Evolutionary conservation across 2,329 filamentous ascomycete species (phyloP).

Genomic region (Hypoxylon sp.): DNA sequence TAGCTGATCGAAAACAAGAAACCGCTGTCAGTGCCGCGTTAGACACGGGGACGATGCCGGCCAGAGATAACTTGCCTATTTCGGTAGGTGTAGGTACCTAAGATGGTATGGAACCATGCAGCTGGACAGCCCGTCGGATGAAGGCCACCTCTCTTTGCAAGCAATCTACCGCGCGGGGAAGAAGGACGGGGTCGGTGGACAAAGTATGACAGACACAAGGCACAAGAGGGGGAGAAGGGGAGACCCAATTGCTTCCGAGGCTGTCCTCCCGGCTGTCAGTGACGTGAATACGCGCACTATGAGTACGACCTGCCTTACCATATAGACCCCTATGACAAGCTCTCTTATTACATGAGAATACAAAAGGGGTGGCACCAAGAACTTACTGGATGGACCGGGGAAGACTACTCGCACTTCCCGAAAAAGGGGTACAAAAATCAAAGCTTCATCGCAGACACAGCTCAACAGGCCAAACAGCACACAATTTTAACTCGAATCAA

Average conservation of each 20-base stretch:
- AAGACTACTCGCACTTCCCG: background rate
- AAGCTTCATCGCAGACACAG: background rate
- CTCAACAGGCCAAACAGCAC: background rate
- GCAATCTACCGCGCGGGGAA: too few relatives aligned
- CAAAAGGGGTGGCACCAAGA: background rate
- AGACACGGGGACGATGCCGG: too few relatives aligned
- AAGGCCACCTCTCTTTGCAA: too few relatives aligned
- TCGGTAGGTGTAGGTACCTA: too few relatives aligned
- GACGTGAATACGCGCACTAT: background rate
- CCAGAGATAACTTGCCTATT: too few relatives aligned
- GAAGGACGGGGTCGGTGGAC: too few relatives aligned
- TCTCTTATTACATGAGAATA: background rate
- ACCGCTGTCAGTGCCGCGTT: too few relatives aligned
- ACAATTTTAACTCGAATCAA: conserved; percentile 2
- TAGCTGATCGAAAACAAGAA: too few relatives aligned
- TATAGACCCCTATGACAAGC: background rate
- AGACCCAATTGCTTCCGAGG: conserved; percentile 16
- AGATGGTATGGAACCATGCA: too few relatives aligned
- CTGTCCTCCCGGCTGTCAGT: background rate
- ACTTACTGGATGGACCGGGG: background rate
- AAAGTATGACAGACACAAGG: conserved; percentile 6
- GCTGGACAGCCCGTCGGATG: too few relatives aligned
- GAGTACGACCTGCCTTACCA: background rate
- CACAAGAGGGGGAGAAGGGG: background rate
- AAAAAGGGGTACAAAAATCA: too few relatives aligned